Percentiles rank a stretch among this genome's conserved stretches.
phyloP scores from a whole-genome alignment of 495 filamentous ascomycete genomes.

The Talaromyces thailandensis region DNA sequence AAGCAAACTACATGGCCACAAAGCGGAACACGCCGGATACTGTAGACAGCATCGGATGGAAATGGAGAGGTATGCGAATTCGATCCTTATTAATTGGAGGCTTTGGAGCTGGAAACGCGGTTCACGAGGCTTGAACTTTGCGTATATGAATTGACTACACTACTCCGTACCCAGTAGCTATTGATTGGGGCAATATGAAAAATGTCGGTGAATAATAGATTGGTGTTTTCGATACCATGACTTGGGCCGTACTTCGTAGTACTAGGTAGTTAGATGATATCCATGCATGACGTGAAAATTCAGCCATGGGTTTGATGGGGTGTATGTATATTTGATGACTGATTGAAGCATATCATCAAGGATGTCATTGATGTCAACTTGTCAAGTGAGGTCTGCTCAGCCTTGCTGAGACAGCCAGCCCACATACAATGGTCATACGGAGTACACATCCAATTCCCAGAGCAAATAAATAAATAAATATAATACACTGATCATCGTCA shows the following conservation, averaged over 20 bases:
- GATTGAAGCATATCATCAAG: too few species aligned
- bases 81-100: too few species aligned
- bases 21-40: neutral
- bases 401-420: neutral
- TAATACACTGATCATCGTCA: neutral
- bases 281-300: too few species aligned
- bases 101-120: neutral
- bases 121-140: neutral
- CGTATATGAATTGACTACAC: neutral
- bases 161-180: too few species aligned
- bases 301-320: too few species aligned
- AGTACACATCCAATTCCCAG: neutral
- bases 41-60: neutral
- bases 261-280: too few species aligned
- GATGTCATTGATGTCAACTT: too few species aligned
- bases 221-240: too few species aligned
- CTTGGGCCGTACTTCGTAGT: too few species aligned
- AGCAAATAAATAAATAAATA: neutral
- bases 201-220: neutral
- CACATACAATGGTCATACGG: neutral
- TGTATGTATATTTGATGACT: too few species aligned
- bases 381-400: too few species aligned
- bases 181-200: neutral
- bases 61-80: neutral
- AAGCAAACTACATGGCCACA: too few species aligned